These are phyloP conservation scores for Rhodotorula sp. DNA, from an alignment of 1,284 basidiomycete species.

Conservation along the genomic window DNA sequence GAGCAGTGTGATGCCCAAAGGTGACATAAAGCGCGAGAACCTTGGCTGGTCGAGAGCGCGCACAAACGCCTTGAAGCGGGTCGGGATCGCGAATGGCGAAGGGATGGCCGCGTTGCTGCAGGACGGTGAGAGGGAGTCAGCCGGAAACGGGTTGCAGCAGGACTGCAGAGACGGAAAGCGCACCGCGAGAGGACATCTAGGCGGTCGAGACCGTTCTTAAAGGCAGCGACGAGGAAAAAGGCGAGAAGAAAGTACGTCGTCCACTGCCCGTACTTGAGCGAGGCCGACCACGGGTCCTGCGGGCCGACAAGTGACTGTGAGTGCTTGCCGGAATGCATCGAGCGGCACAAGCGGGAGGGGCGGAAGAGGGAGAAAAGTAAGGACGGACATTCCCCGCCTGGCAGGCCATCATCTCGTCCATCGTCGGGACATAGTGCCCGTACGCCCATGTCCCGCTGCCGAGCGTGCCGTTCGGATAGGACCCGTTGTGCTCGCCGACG, in stretches of 20 bases:
- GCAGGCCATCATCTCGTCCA: conserved; percentile 1
- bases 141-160: neutral
- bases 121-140: too few species aligned
- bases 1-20: neutral
- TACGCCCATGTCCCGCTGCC: neutral
- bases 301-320: too few species aligned
- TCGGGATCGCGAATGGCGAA: neutral
- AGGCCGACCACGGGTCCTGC: conserved; percentile 1
- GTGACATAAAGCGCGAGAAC: neutral
- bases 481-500: conserved; percentile 4
- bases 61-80: neutral
- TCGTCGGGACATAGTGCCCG: conserved; percentile 3
- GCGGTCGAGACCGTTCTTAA: neutral
- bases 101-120: neutral
- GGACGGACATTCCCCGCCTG: neutral
- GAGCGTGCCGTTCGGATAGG: neutral
- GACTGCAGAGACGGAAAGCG: neutral
- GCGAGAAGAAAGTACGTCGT: conserved; percentile 6
- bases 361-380: too few species aligned
- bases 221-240: neutral
- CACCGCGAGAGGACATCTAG: neutral
- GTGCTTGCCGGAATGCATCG: too few species aligned
- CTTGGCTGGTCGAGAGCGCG: neutral
- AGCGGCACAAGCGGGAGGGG: neutral
- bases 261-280: conserved; percentile 3